Evolutionary conservation across 192 early-diverging fungal species (phyloP), one percentile per base, ranked within the genome.

Genomic region (Glomus cerebriforme): DNA sequence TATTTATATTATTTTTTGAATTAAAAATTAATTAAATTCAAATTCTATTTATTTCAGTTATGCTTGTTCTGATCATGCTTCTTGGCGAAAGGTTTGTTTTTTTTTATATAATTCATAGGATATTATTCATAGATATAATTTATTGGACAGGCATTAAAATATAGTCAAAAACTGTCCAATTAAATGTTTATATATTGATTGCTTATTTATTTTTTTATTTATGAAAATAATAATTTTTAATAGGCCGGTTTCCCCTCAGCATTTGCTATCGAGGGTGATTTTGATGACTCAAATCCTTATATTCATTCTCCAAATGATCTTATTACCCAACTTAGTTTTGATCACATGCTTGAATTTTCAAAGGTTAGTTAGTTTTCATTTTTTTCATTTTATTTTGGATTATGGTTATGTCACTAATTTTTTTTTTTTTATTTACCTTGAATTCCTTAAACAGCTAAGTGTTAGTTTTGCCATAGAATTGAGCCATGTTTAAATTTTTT

Each of bases 311-410:
- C 91, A 10, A 85, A 86, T 58, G 97, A 99, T 80, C 95, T 10
- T 88, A 90, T 19, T 88, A 93, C 29, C 87, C n/a, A n/a, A n/a
- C n/a, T 99, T 74, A 87, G 88, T 59, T 98, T 95, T 85, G 85
- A 90, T 59, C 97, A 99, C 82, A 94, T 97, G 91, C 89, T 88
- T 15, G 92, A 96, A 83, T 98, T 97, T 79, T 88, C 93, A 29
- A 93, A 95, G 86, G 86, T 94, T 35, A 15, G 19, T 68, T 13
- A 43, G 34, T 15, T 26, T 19, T 31, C 3, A 37, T 31, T 35
- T 68, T 62, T 31, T 35, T 68, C 43, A 45, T 65, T 65, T 31
- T 58, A 22, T 68, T 31, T 68, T 22, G 24, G 6, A 3, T 60
- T 2, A n/a, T n/a, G 15, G 15, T 54, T 5, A 54, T 54, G 49